Percentiles rank a stretch among this genome's conserved stretches.
Evolutionary conservation across 176 grass and related monocot genomes (phyloP).

Genomic region (Lolium multiflorum): DNA sequence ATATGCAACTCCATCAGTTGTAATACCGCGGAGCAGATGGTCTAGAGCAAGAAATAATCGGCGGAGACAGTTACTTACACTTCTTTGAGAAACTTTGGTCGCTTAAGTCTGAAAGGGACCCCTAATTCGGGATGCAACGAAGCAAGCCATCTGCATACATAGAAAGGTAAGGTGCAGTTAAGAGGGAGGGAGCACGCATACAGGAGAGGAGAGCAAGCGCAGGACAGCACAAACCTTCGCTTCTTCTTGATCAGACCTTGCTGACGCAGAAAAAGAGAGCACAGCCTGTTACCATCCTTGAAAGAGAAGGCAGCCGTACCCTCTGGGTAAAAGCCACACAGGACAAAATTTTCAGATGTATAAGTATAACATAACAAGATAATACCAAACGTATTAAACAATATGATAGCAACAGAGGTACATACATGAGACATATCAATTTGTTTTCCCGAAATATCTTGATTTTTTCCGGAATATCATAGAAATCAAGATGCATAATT

Average conservation of each 20-base stretch:
- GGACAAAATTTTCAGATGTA: background rate
- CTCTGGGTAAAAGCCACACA: slow-evolving; percentile 9
- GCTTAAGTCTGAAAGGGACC: slow-evolving; percentile 26
- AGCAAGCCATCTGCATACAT: slow-evolving; percentile 40
- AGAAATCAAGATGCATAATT: background rate
- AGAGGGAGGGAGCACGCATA: background rate
- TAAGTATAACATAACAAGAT: slow-evolving; percentile 8
- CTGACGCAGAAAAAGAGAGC: slow-evolving; percentile 40
- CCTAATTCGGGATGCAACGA: slow-evolving; percentile 17
- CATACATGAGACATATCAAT: background rate
- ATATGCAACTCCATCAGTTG: background rate
- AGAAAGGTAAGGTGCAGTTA: background rate
- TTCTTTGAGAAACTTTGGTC: slow-evolving; percentile 44
- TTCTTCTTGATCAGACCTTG: slow-evolving; percentile 38
- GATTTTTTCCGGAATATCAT: background rate
- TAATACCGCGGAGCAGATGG: background rate
- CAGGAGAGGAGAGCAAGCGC: background rate
- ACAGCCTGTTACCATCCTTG: slow-evolving; percentile 43
- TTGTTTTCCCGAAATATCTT: background rate
- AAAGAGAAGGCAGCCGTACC: slow-evolving; percentile 29
- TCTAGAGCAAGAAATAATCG: background rate
- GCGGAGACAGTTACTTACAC: slow-evolving; percentile 14
- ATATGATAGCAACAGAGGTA: background rate
- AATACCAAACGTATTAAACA: background rate
- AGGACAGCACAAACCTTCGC: slow-evolving; percentile 4